Evolutionary conservation across 2,329 filamentous ascomycete species (phyloP).

Genomic region (Penicillium sp.): DNA sequence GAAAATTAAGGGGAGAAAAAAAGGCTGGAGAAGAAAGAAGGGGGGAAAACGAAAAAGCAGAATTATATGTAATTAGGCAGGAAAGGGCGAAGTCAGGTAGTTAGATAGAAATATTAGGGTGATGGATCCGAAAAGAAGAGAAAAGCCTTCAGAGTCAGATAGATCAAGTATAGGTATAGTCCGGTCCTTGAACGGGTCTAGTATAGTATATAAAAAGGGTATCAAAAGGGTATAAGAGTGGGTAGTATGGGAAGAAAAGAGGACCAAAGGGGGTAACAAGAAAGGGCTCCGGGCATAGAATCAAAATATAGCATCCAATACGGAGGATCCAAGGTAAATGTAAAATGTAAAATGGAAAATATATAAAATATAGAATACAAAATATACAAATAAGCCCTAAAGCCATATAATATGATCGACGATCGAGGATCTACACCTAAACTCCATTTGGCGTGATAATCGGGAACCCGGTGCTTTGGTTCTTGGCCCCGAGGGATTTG

Average conservation of each 20-base stretch:
- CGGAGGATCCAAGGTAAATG: background rate
- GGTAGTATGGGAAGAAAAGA: background rate
- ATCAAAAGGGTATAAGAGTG: background rate
- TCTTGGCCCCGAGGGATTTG: constrained; percentile 10
- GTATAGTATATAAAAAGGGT: background rate
- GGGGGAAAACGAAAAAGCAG: background rate
- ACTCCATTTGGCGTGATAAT: constrained; percentile 18
- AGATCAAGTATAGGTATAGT: constrained; percentile 2
- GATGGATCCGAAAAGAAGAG: constrained; percentile 2
- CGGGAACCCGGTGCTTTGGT: constrained; percentile 19
- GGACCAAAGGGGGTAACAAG: constrained; percentile 6
- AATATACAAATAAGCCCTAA: constrained; percentile 3
- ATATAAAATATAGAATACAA: background rate
- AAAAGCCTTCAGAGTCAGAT: background rate
- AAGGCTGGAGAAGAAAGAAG: background rate
- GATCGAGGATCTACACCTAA: constrained; percentile 21
- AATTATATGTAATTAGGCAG: constrained; percentile 3
- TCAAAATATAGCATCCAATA: background rate
- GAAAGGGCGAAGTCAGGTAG: background rate
- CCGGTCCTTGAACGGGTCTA: background rate
- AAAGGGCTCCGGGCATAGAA: constrained; percentile 3
- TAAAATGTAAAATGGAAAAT: constrained; percentile 2
- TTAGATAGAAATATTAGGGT: background rate
- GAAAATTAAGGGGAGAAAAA: background rate
- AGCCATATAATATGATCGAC: constrained; percentile 1